phyloP scores from a whole-genome alignment of 805 yeast species.

The Grigorovia transvaalensis region DNA sequence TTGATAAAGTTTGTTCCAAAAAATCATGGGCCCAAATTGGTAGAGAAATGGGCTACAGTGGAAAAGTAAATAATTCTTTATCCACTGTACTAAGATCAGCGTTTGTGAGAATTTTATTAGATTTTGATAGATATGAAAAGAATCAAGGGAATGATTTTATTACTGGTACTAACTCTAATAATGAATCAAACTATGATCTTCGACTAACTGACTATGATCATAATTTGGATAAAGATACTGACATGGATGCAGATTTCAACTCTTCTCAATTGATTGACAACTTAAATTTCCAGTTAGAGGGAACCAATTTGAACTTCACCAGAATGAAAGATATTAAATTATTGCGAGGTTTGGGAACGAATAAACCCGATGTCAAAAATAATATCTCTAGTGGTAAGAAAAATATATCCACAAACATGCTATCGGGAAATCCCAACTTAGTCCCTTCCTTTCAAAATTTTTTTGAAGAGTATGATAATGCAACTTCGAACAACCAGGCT shows the following conservation, averaged over 20 bases:
- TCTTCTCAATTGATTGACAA: background rate
- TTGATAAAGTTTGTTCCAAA: slow-evolving; percentile 45
- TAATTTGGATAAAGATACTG: background rate
- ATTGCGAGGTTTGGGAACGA: slow-evolving; percentile 37
- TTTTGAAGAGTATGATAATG: slow-evolving; percentile 32
- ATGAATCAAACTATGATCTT: slow-evolving; percentile 26
- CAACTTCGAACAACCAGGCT: slow-evolving; percentile 23
- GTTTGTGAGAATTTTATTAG: slow-evolving; percentile 37
- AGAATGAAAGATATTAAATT: slow-evolving; percentile 38
- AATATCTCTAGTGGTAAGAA: slow-evolving; percentile 35
- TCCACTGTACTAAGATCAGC: slow-evolving; percentile 57
- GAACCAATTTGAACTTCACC: slow-evolving; percentile 34
- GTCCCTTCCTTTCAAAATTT: too few species aligned
- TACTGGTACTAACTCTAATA: background rate
- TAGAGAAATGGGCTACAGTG: slow-evolving; percentile 67
- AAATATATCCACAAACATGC: slow-evolving; percentile 26
- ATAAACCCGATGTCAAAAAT: slow-evolving; percentile 28
- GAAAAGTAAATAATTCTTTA: slow-evolving; percentile 59
- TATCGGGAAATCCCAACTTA: slow-evolving; percentile 15
- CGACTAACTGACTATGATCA: background rate
- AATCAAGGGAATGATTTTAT: background rate
- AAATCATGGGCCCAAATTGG: slow-evolving; percentile 81
- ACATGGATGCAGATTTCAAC: background rate
- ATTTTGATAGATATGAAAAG: slow-evolving; percentile 19
- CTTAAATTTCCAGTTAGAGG: slow-evolving; percentile 1